phyloP scores from a whole-genome alignment of 2,329 filamentous ascomycete species.

The Zelopaecilomyces penicillatus region DNA sequence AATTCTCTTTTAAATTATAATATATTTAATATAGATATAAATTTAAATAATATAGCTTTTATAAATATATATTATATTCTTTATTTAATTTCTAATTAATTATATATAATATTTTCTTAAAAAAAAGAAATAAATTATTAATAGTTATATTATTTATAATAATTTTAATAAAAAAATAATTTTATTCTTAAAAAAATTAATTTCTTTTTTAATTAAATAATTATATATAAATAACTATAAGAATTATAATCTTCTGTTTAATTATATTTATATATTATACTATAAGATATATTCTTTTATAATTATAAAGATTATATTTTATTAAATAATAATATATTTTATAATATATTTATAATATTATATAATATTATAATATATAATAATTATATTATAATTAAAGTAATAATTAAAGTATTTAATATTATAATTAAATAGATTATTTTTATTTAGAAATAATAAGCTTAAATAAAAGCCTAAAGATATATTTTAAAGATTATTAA shows the following conservation, averaged over 20 bases:
- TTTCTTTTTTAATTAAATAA: constrained; percentile 1
- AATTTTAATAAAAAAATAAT: constrained; percentile 2
- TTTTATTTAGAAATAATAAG: background rate
- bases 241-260: background rate
- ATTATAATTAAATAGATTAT: background rate
- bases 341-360: background rate
- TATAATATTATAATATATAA: background rate
- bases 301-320: no score
- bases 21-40: background rate
- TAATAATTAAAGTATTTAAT: background rate
- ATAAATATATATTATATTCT: background rate
- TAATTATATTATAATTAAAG: background rate
- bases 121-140: constrained; percentile 1
- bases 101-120: background rate
- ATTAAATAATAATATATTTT: background rate
- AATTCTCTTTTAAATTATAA: background rate
- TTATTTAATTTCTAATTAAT: background rate
- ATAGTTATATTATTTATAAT: background rate
- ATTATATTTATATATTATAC: background rate
- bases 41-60: background rate
- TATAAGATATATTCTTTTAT: background rate
- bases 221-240: background rate
- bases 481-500: no score
- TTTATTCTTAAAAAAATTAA: background rate
- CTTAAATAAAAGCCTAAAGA: background rate